phyloP scores from a whole-genome alignment of 2,329 filamentous ascomycete species.

The Cladophialophora carrionii region DNA sequence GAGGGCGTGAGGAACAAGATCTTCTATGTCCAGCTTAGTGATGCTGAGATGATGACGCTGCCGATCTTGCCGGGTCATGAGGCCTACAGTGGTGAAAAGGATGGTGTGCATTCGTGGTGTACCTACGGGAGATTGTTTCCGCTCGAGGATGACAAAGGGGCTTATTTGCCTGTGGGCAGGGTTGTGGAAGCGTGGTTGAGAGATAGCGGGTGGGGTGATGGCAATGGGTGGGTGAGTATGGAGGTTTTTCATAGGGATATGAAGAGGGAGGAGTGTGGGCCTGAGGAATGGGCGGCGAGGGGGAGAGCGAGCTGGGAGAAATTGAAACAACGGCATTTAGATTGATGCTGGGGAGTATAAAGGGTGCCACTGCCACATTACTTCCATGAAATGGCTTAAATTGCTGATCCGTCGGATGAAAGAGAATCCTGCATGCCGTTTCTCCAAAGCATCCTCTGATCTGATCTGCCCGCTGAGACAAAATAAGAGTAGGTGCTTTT shows the following conservation, averaged over 20 bases:
- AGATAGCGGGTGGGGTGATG: constrained; percentile 1
- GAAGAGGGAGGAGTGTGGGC: constrained; percentile 4
- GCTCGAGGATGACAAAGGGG: constrained; percentile 36
- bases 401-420: neutral
- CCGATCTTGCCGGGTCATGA: constrained; percentile 33
- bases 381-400: neutral
- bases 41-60: constrained; percentile 39
- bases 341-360: neutral
- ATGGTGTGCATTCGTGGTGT: constrained; percentile 32
- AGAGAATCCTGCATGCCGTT: neutral
- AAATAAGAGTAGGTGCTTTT: neutral
- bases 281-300: constrained; percentile 19
- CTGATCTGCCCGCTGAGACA: neutral
- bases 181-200: neutral
- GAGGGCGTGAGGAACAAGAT: constrained; percentile 39
- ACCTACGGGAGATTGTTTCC: constrained; percentile 41
- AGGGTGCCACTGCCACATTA: neutral
- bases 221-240: constrained; percentile 24
- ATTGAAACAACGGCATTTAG: neutral
- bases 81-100: constrained; percentile 36
- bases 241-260: constrained; percentile 24
- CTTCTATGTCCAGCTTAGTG: constrained; percentile 46
- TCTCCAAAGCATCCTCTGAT: neutral
- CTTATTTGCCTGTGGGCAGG: constrained; percentile 27
- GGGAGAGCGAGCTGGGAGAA: constrained; percentile 16